phyloP scores from a whole-genome alignment of 2,329 filamentous ascomycete species.

The Ceratocystis harringtonii region DNA sequence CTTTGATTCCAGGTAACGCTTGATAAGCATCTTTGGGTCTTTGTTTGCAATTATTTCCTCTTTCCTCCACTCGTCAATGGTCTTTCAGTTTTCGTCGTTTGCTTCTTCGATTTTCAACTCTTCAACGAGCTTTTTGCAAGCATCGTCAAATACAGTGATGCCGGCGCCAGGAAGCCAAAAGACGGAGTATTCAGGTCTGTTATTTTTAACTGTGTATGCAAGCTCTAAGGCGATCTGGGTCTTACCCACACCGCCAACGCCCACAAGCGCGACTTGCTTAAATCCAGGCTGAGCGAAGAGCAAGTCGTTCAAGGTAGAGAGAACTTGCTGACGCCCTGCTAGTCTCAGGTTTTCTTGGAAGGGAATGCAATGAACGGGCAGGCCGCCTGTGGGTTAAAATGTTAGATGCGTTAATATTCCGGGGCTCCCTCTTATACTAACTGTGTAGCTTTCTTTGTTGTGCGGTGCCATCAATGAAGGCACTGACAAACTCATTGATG shows the following conservation, averaged over 20 bases:
- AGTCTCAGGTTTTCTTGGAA: background rate
- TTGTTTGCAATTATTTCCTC: too few relatives aligned
- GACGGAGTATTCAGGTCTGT: background rate
- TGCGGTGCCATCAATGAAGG: background rate
- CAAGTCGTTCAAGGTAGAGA: background rate
- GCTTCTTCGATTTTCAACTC: background rate
- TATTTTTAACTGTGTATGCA: background rate
- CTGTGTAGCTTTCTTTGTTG: background rate
- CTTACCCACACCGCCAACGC: background rate
- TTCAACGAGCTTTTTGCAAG: background rate
- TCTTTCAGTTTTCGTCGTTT: background rate
- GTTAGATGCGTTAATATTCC: background rate
- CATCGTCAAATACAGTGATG: background rate
- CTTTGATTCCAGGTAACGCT: slow-evolving; percentile 17
- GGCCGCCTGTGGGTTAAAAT: background rate
- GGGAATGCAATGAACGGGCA: background rate
- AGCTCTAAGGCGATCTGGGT: background rate
- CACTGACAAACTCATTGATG: background rate
- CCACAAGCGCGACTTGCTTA: background rate
- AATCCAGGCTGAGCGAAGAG: background rate
- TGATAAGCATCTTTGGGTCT: slow-evolving; percentile 14
- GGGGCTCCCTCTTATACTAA: background rate
- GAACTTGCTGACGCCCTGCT: background rate
- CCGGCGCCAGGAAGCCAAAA: background rate
- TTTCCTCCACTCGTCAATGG: too few relatives aligned